Percentiles rank a stretch among this genome's conserved stretches.
phyloP scores from a whole-genome alignment of 305 asterid genomes.

The Coffea humblotiana region DNA sequence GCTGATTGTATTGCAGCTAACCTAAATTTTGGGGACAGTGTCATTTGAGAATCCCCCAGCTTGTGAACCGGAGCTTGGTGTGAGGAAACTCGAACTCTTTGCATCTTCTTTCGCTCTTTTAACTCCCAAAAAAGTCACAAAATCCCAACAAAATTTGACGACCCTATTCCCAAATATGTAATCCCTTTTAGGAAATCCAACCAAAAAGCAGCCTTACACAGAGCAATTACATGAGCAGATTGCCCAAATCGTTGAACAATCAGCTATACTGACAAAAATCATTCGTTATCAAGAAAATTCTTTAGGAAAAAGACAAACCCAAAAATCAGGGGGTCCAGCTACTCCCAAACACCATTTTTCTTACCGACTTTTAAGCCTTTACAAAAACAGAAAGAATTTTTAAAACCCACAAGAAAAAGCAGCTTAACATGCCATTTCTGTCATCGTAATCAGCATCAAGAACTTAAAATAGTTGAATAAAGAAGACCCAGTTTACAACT shows the following conservation, averaged over 20 bases:
- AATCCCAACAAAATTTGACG: not conserved
- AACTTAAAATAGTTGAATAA: not conserved
- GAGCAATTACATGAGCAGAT: not conserved
- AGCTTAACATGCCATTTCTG: constrained; percentile 19
- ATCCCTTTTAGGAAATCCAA: constrained; percentile 9
- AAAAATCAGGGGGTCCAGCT: not conserved
- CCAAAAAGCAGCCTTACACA: not conserved
- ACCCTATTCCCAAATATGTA: constrained; percentile 14
- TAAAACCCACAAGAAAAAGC: constrained; percentile 17
- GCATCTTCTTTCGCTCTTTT: constrained; percentile 45
- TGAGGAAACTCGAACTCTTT: constrained; percentile 78
- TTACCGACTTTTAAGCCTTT: constrained; percentile 10
- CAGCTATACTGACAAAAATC: not conserved
- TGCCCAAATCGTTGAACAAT: not conserved
- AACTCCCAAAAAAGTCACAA: constrained; percentile 7
- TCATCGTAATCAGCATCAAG: constrained; percentile 24
- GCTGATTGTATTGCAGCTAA: constrained; percentile 53
- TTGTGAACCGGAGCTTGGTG: constrained; percentile 81
- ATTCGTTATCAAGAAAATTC: not conserved
- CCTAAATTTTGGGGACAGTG: constrained; percentile 76
- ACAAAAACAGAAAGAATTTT: not conserved
- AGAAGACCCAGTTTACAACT: constrained; percentile 27
- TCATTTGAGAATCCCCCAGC: constrained; percentile 86
- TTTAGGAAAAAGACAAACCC: not conserved
- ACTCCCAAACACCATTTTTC: constrained; percentile 19